Conservation (phyloP, 192 early-diverging fungal genomes). For the Fimicolochytrium jonesii region DNA sequence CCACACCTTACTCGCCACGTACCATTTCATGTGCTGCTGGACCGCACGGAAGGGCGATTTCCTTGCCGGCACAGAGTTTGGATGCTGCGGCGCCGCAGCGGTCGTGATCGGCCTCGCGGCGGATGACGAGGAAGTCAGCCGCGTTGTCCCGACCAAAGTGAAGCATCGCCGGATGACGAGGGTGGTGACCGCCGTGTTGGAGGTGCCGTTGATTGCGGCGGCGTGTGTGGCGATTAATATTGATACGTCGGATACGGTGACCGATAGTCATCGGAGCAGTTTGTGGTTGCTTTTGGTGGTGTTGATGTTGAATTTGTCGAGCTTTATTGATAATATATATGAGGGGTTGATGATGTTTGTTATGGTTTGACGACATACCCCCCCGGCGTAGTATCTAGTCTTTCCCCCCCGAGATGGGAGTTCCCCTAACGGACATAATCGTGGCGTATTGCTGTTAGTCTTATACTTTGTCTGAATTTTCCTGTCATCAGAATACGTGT, state of each 20-base stretch:
- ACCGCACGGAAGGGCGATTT: conserved; percentile 34
- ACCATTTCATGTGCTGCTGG: conserved; percentile 25
- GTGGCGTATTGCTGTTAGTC: too few relatives aligned
- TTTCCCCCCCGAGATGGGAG: too few relatives aligned
- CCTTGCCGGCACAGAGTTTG: conserved; percentile 45
- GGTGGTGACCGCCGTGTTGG: conserved; percentile 34
- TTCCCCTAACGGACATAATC: too few relatives aligned
- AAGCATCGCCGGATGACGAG: conserved; percentile 30
- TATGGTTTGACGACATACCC: too few relatives aligned
- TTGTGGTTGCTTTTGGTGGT: conserved; percentile 35
- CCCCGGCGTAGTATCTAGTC: too few relatives aligned
- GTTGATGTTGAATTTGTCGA: conserved; percentile 39
- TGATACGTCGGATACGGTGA: conserved; percentile 19
- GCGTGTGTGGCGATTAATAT: conserved; percentile 34
- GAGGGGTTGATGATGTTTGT: conserved; percentile 39
- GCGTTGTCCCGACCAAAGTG: conserved; percentile 11
- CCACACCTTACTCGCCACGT: conserved; percentile 42
- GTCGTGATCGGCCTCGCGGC: conserved; percentile 39
- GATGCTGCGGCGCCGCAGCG: conserved; percentile 46
- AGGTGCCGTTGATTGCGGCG: conserved; percentile 40
- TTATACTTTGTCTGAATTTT: too few relatives aligned
- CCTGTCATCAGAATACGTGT: too few relatives aligned
- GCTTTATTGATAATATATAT: conserved; percentile 42
- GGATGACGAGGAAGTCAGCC: conserved; percentile 36
- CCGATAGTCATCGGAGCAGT: conserved; percentile 29